These are phyloP conservation scores for Candida piceae DNA, from an alignment of 805 yeast genomes.

Conservation along the genomic window DNA sequence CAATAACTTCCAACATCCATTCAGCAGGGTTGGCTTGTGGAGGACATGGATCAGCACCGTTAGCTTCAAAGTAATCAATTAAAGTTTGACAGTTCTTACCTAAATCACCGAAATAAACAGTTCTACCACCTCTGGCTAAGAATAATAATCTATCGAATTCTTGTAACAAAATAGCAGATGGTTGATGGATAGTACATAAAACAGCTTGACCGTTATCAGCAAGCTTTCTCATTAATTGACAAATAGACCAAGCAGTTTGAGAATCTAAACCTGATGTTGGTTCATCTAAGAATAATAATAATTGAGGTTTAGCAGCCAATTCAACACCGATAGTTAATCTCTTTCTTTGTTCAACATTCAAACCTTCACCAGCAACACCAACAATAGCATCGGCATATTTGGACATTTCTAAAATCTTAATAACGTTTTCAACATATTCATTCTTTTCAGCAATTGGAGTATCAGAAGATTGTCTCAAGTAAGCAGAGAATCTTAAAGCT, in stretches of 20 bases:
- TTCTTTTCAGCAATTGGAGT: constrained; percentile 38
- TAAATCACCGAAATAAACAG: constrained; percentile 51
- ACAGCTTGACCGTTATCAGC: constrained; percentile 54
- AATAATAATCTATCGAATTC: constrained; percentile 39
- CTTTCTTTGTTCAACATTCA: constrained; percentile 52
- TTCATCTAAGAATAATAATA: constrained; percentile 52
- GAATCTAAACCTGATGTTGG: constrained; percentile 60
- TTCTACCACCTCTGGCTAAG: constrained; percentile 46
- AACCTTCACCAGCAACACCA: constrained; percentile 42
- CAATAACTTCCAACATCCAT: constrained; percentile 67
- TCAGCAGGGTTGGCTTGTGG: constrained; percentile 68
- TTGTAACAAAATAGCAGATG: constrained; percentile 41
- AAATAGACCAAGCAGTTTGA: constrained; percentile 55
- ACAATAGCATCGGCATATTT: constrained; percentile 48
- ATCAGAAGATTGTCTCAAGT: constrained; percentile 39
- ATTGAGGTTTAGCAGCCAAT: constrained; percentile 49
- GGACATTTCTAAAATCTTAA: constrained; percentile 36
- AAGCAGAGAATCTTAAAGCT: constrained; percentile 43
- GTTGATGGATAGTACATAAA: constrained; percentile 53
- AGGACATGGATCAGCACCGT: constrained; percentile 64
- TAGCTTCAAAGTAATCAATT: constrained; percentile 41
- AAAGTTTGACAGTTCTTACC: constrained; percentile 39
- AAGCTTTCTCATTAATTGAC: constrained; percentile 43
- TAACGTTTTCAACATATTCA: constrained; percentile 39
- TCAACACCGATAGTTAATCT: constrained; percentile 52